Conservation (phyloP, 2,329 filamentous ascomycete genomes). For the Myotisia sp. region DNA sequence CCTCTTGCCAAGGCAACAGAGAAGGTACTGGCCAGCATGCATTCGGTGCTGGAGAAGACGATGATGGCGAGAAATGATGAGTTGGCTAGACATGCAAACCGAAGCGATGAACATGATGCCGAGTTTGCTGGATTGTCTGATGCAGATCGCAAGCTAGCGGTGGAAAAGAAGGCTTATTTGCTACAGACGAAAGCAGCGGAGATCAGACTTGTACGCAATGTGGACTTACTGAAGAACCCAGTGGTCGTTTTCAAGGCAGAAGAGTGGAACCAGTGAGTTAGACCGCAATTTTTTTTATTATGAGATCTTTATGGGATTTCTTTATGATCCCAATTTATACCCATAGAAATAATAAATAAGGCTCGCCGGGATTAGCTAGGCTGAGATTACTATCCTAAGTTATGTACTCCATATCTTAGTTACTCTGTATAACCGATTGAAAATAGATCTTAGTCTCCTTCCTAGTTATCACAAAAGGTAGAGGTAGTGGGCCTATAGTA, state of each 20-base stretch:
- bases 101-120: constrained; percentile 12
- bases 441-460: too few species aligned
- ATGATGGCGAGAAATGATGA: constrained; percentile 51
- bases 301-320: neutral
- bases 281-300: constrained; percentile 6
- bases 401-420: too few species aligned
- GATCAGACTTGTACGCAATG: constrained; percentile 65
- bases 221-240: constrained; percentile 53
- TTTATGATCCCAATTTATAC: too few species aligned
- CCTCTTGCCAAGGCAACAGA: constrained; percentile 73
- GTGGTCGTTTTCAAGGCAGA: constrained; percentile 46
- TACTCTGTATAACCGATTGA: too few species aligned
- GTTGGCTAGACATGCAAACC: constrained; percentile 32
- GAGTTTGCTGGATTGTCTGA: constrained; percentile 11
- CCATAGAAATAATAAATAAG: neutral
- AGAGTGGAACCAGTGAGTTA: constrained; percentile 31
- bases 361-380: too few species aligned
- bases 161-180: constrained; percentile 48
- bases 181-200: constrained; percentile 74
- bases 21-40: constrained; percentile 86
- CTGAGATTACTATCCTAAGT: too few species aligned
- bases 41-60: constrained; percentile 60
- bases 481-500: too few species aligned
- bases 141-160: constrained; percentile 34
- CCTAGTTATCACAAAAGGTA: too few species aligned